Conservation (phyloP, 2,329 filamentous ascomycete genomes). For the Fusarium sp. region DNA sequence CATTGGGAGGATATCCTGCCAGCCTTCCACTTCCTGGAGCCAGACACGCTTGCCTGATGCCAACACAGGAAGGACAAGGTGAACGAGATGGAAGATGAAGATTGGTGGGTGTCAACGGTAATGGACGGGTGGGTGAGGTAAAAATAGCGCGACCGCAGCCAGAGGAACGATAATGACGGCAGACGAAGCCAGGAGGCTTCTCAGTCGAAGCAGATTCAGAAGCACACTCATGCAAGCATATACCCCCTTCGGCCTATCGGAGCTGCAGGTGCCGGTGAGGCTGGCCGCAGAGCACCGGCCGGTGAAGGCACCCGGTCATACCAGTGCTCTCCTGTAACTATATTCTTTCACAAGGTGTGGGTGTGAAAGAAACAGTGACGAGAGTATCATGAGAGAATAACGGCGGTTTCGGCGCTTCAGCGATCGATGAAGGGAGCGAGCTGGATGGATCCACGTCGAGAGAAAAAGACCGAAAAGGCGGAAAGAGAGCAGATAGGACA, state of each 20-base stretch:
- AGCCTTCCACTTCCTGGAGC: neutral
- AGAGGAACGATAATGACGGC: constrained; percentile 22
- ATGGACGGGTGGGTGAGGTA: constrained; percentile 10
- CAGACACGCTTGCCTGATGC: constrained; percentile 5
- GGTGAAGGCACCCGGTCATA: constrained; percentile 27
- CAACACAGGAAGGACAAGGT: neutral
- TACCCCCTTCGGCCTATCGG: constrained; percentile 31
- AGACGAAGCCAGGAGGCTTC: constrained; percentile 17
- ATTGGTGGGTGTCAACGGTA: neutral
- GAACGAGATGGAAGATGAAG: neutral
- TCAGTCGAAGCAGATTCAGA: constrained; percentile 9
- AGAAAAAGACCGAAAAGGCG: neutral
- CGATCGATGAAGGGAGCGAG: neutral
- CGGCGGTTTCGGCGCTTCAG: constrained; percentile 6
- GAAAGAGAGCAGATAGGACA: constrained; percentile 17
- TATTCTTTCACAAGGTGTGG: neutral
- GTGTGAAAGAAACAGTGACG: constrained; percentile 7
- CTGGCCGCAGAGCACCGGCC: constrained; percentile 32
- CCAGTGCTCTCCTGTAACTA: neutral
- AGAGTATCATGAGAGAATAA: constrained; percentile 6
- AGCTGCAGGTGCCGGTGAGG: constrained; percentile 39
- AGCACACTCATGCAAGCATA: constrained; percentile 20
- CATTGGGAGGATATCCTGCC: neutral
- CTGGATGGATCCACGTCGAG: constrained; percentile 10
- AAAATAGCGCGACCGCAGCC: constrained; percentile 23